A percentile compares a stretch with the other conserved stretches of the same genome.
Conservation (phyloP, 2,329 filamentous ascomycete genomes). For the Raffaelea arxii region DNA sequence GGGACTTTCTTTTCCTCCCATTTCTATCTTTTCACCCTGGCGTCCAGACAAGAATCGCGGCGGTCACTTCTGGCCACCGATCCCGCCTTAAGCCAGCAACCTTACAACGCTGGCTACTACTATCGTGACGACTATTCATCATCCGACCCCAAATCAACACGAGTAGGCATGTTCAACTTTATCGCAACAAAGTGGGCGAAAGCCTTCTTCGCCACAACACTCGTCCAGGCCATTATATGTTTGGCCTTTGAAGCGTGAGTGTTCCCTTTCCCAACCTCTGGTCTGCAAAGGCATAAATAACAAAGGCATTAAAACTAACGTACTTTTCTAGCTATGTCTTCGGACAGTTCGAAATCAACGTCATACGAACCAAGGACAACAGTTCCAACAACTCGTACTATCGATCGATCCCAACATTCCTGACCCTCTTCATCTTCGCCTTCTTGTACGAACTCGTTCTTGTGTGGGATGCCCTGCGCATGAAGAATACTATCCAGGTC, state of each 20-base stretch:
- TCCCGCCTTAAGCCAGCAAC: slow-evolving; percentile 19
- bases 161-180: slow-evolving; percentile 54
- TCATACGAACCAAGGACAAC: slow-evolving; percentile 32
- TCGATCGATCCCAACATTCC: slow-evolving; percentile 82
- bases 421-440: slow-evolving; percentile 94
- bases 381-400: slow-evolving; percentile 42
- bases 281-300: no score
- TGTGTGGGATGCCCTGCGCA: slow-evolving; percentile 83
- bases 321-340: slow-evolving; percentile 66
- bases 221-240: slow-evolving; percentile 69
- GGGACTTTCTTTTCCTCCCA: no score
- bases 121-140: slow-evolving; percentile 23
- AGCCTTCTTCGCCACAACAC: slow-evolving; percentile 65
- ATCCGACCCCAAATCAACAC: slow-evolving; percentile 23
- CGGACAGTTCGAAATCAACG: slow-evolving; percentile 65
- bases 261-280: no score
- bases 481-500: slow-evolving; percentile 97
- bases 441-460: slow-evolving; percentile 87
- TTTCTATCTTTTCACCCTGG: slow-evolving; percentile 34
- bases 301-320: no score
- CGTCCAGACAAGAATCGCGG: slow-evolving; percentile 33
- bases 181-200: slow-evolving; percentile 84
- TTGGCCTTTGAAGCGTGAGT: slow-evolving; percentile 80
- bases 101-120: slow-evolving; percentile 21
- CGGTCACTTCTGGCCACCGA: slow-evolving; percentile 33